Conservation (phyloP, 2,329 filamentous ascomycete genomes). For the Xylaria polymorpha region DNA sequence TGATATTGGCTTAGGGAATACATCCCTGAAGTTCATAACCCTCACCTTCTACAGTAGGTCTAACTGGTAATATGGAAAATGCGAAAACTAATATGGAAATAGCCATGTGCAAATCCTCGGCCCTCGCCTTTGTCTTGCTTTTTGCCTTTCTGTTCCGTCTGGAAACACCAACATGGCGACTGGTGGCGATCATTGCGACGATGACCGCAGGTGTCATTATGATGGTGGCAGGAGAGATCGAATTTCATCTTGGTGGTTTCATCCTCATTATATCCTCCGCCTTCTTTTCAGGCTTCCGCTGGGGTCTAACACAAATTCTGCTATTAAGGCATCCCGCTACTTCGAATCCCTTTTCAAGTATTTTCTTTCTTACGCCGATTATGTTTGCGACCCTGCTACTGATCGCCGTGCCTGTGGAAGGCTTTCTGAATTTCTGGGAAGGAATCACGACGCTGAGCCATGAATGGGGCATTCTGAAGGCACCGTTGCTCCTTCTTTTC, state of each 20-base stretch:
- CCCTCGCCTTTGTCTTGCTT: constrained; percentile 91
- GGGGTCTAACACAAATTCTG: constrained; percentile 98
- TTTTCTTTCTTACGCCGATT: constrained; percentile 96
- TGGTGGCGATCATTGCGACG: constrained; percentile 86
- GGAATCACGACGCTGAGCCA: constrained; percentile 73
- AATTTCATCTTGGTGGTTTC: constrained; percentile 89
- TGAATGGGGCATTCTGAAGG: constrained; percentile 74
- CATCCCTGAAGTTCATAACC: constrained; percentile 93
- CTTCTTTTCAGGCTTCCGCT: constrained; percentile 96
- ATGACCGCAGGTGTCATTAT: constrained; percentile 96
- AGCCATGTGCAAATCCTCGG: constrained; percentile 99
- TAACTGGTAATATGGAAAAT: not conserved
- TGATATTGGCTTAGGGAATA: constrained; percentile 96
- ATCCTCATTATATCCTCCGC: constrained; percentile 91
- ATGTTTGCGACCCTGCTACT: constrained; percentile 89
- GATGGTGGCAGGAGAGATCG: constrained; percentile 97
- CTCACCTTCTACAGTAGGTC: constrained; percentile 91
- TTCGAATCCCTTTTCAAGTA: constrained; percentile 94
- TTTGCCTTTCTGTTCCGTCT: constrained; percentile 96
- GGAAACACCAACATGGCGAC: constrained; percentile 85
- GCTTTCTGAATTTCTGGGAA: constrained; percentile 72
- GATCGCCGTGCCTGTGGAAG: constrained; percentile 89
- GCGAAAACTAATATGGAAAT: constrained; percentile 24
- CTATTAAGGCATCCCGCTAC: constrained; percentile 94
- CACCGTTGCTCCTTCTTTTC: constrained; percentile 83